These are phyloP conservation scores for Pseudocercospora musae DNA, from an alignment of 2,329 filamentous ascomycete genomes.

Conservation along the genomic window DNA sequence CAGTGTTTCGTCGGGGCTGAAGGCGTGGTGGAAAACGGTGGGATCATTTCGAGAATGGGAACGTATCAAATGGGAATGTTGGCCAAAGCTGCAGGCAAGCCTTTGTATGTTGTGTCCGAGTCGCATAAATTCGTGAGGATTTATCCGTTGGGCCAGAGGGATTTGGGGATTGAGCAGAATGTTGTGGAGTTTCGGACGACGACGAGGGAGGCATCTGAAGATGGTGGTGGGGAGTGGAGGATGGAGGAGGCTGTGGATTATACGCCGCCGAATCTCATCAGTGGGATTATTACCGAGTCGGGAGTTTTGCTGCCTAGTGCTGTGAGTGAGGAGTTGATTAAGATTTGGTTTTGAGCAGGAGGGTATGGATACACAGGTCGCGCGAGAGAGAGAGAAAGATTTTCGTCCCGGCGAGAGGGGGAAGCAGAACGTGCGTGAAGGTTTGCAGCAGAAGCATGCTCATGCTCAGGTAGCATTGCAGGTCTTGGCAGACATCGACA, in stretches of 20 bases:
- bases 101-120: constrained; percentile 88
- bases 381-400: too few relatives aligned
- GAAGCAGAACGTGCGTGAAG: neutral
- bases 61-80: constrained; percentile 82
- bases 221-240: constrained; percentile 24
- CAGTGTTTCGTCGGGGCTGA: constrained; percentile 67
- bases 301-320: constrained; percentile 68
- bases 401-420: neutral
- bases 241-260: constrained; percentile 58
- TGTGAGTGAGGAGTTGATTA: constrained; percentile 67
- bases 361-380: neutral
- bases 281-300: constrained; percentile 71
- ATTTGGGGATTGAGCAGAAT: constrained; percentile 75
- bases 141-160: constrained; percentile 77
- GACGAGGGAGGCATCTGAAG: constrained; percentile 26
- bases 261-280: constrained; percentile 65
- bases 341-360: constrained; percentile 52
- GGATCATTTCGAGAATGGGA: constrained; percentile 84
- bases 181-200: constrained; percentile 69
- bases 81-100: constrained; percentile 68
- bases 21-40: constrained; percentile 90
- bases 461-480: neutral
- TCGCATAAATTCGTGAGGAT: constrained; percentile 94
- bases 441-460: neutral
- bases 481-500: neutral